A percentile compares a stretch with the other conserved stretches of the same genome.
These are phyloP conservation scores for Cordyceps farinosa DNA, from an alignment of 2,329 filamentous ascomycete genomes.

Conservation along the genomic window DNA sequence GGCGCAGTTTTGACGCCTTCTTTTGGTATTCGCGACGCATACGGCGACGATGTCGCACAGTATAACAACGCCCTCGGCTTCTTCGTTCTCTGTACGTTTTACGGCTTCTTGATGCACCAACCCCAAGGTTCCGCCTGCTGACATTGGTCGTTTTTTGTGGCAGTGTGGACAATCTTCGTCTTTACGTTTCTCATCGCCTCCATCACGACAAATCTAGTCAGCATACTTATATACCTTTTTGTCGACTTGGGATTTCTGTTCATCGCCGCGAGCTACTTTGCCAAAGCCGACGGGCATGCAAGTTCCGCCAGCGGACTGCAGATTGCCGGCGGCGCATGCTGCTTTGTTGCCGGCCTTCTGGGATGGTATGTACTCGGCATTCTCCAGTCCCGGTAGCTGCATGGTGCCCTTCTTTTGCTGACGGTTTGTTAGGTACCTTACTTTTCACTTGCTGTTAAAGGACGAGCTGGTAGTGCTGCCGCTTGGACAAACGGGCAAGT, in stretches of 20 bases:
- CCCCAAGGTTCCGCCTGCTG: neutral
- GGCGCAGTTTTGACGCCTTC: constrained; percentile 26
- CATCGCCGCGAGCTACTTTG: constrained; percentile 26
- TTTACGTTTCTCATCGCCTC: constrained; percentile 26
- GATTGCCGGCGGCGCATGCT: constrained; percentile 25
- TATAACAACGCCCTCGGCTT: constrained; percentile 28
- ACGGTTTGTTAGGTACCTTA: constrained; percentile 24
- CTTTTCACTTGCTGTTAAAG: constrained; percentile 25
- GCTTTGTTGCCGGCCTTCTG: constrained; percentile 26
- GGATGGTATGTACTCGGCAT: constrained; percentile 23
- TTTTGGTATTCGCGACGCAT: constrained; percentile 26
- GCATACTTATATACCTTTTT: constrained; percentile 26
- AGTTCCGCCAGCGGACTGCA: constrained; percentile 20
- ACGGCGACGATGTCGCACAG: constrained; percentile 24
- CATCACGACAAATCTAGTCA: constrained; percentile 25
- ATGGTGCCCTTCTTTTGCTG: neutral
- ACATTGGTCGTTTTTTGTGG: neutral
- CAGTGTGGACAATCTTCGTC: constrained; percentile 27
- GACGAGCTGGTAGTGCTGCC: constrained; percentile 26
- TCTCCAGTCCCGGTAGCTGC: neutral
- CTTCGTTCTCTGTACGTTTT: constrained; percentile 25
- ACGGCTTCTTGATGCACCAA: neutral
- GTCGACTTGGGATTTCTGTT: constrained; percentile 25
- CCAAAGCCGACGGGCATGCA: constrained; percentile 24
- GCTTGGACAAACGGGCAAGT: constrained; percentile 25